A percentile compares a stretch with the other conserved stretches of the same genome.
Conservation (phyloP, 1,284 basidiomycete species). For the Tremellales sp. region DNA sequence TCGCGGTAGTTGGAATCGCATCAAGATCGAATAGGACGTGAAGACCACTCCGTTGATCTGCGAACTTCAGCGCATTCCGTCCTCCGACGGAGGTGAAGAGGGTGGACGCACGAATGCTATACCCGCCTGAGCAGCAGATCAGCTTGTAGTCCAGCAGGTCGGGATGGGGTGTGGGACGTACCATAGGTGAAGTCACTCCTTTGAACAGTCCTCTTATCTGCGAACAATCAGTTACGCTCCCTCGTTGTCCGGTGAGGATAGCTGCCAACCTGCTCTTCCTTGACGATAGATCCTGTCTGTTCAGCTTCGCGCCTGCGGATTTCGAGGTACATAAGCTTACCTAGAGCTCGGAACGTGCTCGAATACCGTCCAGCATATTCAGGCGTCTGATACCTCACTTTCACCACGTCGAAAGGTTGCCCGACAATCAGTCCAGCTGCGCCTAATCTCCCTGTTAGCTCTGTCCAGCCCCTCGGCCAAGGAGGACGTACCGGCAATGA, state of each 20-base stretch:
- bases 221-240: background rate
- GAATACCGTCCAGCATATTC: constrained; percentile 39
- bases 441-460: constrained; percentile 24
- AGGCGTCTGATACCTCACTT: constrained; percentile 47
- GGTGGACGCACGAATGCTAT: constrained; percentile 40
- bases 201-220: constrained; percentile 43
- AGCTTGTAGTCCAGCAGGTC: background rate
- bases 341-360: constrained; percentile 39
- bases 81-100: background rate
- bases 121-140: constrained; percentile 34
- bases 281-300: constrained; percentile 32
- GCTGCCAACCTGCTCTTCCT: constrained; percentile 29
- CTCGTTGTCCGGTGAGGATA: background rate
- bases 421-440: constrained; percentile 48
- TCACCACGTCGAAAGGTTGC: constrained; percentile 49
- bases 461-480: background rate
- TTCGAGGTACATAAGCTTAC: constrained; percentile 11
- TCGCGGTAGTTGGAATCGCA: constrained; percentile 31
- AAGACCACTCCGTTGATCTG: constrained; percentile 49
- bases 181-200: constrained; percentile 48
- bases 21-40: constrained; percentile 46
- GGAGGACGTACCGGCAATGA: constrained; percentile 38
- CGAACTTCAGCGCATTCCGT: constrained; percentile 1
- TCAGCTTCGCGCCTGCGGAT: background rate
- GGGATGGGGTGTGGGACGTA: constrained; percentile 18